These are phyloP conservation scores for Cyberlindnera americana DNA, from an alignment of 805 yeast species.

Conservation along the genomic window DNA sequence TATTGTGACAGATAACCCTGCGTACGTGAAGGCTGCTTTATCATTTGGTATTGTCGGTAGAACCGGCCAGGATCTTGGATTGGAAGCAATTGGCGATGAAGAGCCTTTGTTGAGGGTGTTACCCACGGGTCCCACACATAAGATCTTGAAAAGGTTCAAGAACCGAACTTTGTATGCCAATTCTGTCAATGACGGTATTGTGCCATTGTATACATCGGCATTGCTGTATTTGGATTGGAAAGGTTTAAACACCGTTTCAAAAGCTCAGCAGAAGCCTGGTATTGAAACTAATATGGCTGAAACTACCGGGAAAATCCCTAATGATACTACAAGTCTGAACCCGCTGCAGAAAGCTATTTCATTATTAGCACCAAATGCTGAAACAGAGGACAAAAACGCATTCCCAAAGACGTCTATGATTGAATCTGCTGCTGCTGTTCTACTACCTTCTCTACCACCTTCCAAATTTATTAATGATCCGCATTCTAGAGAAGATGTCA, in stretches of 20 bases:
- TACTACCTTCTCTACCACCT: slow-evolving; percentile 71
- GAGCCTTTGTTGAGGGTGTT: slow-evolving; percentile 56
- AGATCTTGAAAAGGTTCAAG: slow-evolving; percentile 49
- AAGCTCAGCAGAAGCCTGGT: slow-evolving; percentile 10
- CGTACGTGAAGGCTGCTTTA: slow-evolving; percentile 63
- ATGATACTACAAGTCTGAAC: too few relatives aligned
- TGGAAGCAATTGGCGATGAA: slow-evolving; percentile 42
- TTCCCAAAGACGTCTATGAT: slow-evolving; percentile 67
- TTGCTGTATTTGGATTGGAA: slow-evolving; percentile 59
- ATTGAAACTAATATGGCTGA: neutral
- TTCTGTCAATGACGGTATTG: slow-evolving; percentile 76
- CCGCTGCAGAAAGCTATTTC: slow-evolving; percentile 46
- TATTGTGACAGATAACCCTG: slow-evolving; percentile 73
- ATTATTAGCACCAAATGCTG: slow-evolving; percentile 37
- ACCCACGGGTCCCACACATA: slow-evolving; percentile 68
- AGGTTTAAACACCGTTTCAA: slow-evolving; percentile 17
- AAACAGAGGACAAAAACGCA: slow-evolving; percentile 16
- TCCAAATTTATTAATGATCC: slow-evolving; percentile 62
- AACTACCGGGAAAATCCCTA: slow-evolving; percentile 17
- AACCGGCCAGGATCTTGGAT: slow-evolving; percentile 75
- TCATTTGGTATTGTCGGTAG: slow-evolving; percentile 75
- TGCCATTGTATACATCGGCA: slow-evolving; percentile 72
- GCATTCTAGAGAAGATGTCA: slow-evolving; percentile 47
- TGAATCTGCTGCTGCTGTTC: slow-evolving; percentile 62
- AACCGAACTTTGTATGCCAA: slow-evolving; percentile 75